Evolutionary conservation across 257 asterid species (phyloP).

Genomic region (Solanum bulbocastanum): DNA sequence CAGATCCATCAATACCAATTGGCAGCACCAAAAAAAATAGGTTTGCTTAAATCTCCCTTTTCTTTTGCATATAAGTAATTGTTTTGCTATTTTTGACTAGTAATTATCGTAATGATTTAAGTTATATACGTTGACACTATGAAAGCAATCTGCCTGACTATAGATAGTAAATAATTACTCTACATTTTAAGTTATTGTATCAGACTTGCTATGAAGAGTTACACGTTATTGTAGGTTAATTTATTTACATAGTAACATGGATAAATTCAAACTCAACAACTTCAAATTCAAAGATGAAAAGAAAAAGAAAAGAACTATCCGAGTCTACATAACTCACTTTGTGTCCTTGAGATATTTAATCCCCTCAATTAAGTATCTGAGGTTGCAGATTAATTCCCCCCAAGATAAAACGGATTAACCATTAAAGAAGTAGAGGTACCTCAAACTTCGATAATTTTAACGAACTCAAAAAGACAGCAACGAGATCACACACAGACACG

Average conservation of each 20-base stretch:
- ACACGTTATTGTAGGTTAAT: background rate
- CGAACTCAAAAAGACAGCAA: background rate
- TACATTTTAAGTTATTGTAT: background rate
- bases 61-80: background rate
- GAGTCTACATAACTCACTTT: rapidly evolving
- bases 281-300: background rate
- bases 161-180: background rate
- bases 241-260: background rate
- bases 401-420: background rate
- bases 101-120: background rate
- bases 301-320: background rate
- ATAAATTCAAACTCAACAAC: background rate
- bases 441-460: background rate
- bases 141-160: background rate
- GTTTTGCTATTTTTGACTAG: background rate
- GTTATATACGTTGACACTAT: background rate
- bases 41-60: background rate
- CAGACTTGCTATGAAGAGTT: background rate
- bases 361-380: background rate
- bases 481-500: background rate
- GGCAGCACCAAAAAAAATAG: background rate
- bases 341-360: background rate
- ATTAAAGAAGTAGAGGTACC: background rate
- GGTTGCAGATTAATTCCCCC: background rate
- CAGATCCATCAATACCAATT: slow-evolving; percentile 2